phyloP scores from a whole-genome alignment of 352 stramenopile genomes.

The Aphanomyces cochlioides region DNA sequence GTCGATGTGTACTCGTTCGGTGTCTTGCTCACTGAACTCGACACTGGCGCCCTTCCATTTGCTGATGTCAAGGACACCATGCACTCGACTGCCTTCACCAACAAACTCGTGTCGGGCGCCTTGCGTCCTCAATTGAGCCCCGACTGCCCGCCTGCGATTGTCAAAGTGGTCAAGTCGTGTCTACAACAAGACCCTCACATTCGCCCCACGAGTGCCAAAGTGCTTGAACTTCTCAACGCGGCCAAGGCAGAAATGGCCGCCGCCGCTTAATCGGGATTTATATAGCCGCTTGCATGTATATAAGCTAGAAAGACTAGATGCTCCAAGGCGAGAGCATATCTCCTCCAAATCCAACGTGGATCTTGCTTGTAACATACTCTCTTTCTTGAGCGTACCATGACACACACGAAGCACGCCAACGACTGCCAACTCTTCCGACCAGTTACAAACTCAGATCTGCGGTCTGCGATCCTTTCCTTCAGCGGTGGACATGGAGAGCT shows the following conservation, averaged over 20 bases:
- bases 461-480: no score
- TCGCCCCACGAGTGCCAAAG: not conserved
- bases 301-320: no score
- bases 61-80: not conserved
- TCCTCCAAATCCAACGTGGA: no score
- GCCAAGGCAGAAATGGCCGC: not conserved
- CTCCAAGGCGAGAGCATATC: no score
- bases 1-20: conserved; percentile 26
- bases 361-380: no score
- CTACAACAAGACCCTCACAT: conserved; percentile 5
- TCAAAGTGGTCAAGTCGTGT: not conserved
- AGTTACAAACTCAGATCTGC: no score
- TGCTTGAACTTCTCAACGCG: not conserved
- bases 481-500: no score
- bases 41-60: conserved; percentile 7
- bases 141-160: not conserved
- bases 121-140: not conserved
- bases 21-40: conserved; percentile 10
- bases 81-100: not conserved
- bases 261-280: no score
- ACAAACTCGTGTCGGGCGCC: not conserved
- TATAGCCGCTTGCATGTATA: no score
- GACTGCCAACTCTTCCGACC: no score
- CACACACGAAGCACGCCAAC: no score
- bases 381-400: no score